Conservation (phyloP, 2,329 filamentous ascomycete genomes). For the Calonectria pseudoreteaudii region DNA sequence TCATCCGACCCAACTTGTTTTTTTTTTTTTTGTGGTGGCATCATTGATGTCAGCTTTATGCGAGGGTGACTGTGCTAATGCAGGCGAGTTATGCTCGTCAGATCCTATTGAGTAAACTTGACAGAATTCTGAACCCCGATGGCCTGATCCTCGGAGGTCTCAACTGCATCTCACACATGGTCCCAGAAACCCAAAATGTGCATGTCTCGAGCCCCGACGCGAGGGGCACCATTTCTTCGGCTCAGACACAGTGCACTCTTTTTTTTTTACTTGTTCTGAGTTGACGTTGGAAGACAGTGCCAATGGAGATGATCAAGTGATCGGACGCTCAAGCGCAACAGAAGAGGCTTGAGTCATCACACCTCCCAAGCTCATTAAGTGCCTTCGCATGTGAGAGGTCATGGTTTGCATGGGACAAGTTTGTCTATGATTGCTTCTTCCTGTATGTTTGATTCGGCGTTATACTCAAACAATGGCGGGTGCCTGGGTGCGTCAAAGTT, state of each 20-base stretch:
- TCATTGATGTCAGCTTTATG: constrained; percentile 33
- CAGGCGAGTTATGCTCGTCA: constrained; percentile 26
- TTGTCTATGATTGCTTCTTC: constrained; percentile 1
- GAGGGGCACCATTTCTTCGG: constrained; percentile 26
- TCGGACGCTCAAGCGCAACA: constrained; percentile 25
- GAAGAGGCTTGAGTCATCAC: constrained; percentile 28
- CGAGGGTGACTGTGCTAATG: constrained; percentile 31
- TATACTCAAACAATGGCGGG: background rate
- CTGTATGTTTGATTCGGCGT: constrained; percentile 2
- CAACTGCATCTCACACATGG: constrained; percentile 25
- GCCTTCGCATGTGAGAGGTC: background rate
- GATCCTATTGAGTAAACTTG: constrained; percentile 20
- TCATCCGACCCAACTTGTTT: constrained; percentile 9
- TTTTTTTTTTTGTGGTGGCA: constrained; percentile 28
- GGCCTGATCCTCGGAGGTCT: constrained; percentile 23
- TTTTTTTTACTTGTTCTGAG: constrained; percentile 10
- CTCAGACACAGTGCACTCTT: constrained; percentile 33
- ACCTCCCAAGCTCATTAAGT: constrained; percentile 19
- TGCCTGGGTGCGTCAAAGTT: background rate
- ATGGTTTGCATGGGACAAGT: constrained; percentile 15
- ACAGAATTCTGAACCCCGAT: constrained; percentile 24
- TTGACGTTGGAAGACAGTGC: constrained; percentile 16
- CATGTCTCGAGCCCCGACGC: constrained; percentile 21
- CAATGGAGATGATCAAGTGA: constrained; percentile 25
- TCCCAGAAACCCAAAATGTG: constrained; percentile 17